Base-by-base conservation (phyloP, 164 flowering plant species). In the Annona cherimola region DNA sequence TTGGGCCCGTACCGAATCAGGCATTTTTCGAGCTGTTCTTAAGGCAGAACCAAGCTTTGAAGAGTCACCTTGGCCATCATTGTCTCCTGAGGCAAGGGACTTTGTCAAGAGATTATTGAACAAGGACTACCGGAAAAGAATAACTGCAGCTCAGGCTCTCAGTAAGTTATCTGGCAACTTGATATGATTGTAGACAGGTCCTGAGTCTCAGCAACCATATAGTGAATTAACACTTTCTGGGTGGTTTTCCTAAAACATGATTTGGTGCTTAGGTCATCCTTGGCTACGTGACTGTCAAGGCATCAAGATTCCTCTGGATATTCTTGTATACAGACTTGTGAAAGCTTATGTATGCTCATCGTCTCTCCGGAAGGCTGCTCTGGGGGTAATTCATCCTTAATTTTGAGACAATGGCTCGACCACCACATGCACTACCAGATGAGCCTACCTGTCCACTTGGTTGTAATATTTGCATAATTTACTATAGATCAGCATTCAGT, bases 1-100 rank as follows among this genome's bases (percentile, higher is more conserved):
- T 75, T 93, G 99, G 99, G 91, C 98, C 6, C 83, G 99, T 44
- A 88, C 98, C 43, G 99, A 95, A 76, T 95, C 99, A 18, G 98
- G 98, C 62, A 93, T 95, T 43, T 95, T 95, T 71, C 82, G 90
- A 63, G 88, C 97, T 71, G 94, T 95, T 65, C 87, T 95, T 3
- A 95, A 91, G 71, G 88, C 97, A 19, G 98, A 93, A 55, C 97
- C 97, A 5, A 85, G 83, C 73, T 95, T 93, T 79, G 97, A 95
- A 67, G 99, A 95, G 82, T 85, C 86, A 69, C 99, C 99, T 59
- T 95, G 99, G 99, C 98, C 98, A 65, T 83, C 90, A 65, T 81
- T 93, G 78, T 92, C 99, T 50, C 43, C 89, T 44, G 94, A 90
- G 42, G 97, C 98, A 57, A 80, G 74, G 64, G 98, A 95, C 79